phyloP scores from a whole-genome alignment of 176 grass and related monocot species.

The Oryza meyeriana region DNA sequence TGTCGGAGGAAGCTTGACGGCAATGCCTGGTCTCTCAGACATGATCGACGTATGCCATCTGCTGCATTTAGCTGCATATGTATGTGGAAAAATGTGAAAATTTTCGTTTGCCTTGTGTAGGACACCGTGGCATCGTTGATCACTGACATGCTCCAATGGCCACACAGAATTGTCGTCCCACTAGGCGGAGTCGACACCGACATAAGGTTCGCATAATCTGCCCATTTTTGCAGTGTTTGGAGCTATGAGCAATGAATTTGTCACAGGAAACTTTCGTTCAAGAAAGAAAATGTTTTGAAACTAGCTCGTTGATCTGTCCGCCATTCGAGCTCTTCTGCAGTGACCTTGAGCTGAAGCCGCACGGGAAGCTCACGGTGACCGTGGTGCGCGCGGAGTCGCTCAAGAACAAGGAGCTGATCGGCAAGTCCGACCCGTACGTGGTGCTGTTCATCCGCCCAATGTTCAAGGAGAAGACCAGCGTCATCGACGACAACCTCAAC shows the following conservation, averaged over 20 bases:
- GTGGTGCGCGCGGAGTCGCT: constrained; percentile 69
- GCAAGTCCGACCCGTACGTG: constrained; percentile 97
- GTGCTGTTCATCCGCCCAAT: constrained; percentile 83
- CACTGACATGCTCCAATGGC: constrained; percentile 98
- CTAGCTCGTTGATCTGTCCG: not conserved
- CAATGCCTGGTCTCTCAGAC: constrained; percentile 90
- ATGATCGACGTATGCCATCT: constrained; percentile 76
- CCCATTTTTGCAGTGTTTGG: not conserved
- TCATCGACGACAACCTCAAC: constrained; percentile 84
- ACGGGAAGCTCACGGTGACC: constrained; percentile 71
- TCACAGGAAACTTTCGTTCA: not conserved
- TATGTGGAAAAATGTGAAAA: not conserved
- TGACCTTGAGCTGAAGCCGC: constrained; percentile 93
- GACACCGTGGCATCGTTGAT: constrained; percentile 86
- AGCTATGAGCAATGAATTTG: not conserved
- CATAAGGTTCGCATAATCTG: constrained; percentile 43
- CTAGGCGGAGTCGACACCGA: constrained; percentile 82
- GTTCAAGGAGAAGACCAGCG: constrained; percentile 88
- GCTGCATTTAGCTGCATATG: constrained; percentile 3
- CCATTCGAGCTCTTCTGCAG: constrained; percentile 40
- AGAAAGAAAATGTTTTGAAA: not conserved
- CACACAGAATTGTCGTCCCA: constrained; percentile 91
- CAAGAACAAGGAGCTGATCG: constrained; percentile 94
- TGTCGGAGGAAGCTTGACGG: constrained; percentile 93
- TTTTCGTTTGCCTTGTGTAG: constrained; percentile 37